Evolutionary conservation across 2,329 filamentous ascomycete genomes (phyloP), one percentile per base, ranked within the genome.

Genomic region (Fonsecaea pedrosoi): DNA sequence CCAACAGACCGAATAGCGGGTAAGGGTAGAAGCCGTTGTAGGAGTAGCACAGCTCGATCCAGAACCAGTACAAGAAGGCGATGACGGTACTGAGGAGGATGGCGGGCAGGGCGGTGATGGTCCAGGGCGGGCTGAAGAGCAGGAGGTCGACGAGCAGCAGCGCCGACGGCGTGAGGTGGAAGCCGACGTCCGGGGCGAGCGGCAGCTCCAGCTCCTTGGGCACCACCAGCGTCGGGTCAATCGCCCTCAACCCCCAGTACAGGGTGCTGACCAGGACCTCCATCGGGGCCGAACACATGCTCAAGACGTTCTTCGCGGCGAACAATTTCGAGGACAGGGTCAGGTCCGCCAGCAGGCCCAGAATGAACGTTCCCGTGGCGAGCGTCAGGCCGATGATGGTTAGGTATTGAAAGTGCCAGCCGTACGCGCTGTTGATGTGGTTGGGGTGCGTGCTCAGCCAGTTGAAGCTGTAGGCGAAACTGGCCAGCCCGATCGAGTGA

Each of bases 1-100:
- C 84, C 50, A 96, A 80, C 54, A 91, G 76, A 8, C 83, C 88
- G 70, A 97, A 94, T 32, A 97, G 84, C 1, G 94, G 93, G 77
- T 97, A 97, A 0, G 93, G 92, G 69, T 84, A 88, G 77, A 84
- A 89, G 62, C 86, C 84, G 71, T 89, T 89, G 63, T 83, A 78
- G 10, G 76, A 73, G 70, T 84, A 88, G 75, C 87, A 89, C 48
- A 79, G 77, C 76, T 89, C 87, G 62, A 89, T 83, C 87, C 87
- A 89, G 70, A 85, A 82, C 86, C 87, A 89, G 73, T 89, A 89
- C 6, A 78, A 77, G 66, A 87, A 83, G 0, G 87, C 86, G 59
- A 89, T 82, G 10, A 74, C 70, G 6, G 77, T 78, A 13, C 83
- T 84, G 6, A 86, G 68, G 0, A 76, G 79, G 2, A 88, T 75